Evolutionary conservation across 129 eudicot genomes (phyloP), one percentile per base, ranked within the genome.

Genomic region (Heracleum sosnowskyi): DNA sequence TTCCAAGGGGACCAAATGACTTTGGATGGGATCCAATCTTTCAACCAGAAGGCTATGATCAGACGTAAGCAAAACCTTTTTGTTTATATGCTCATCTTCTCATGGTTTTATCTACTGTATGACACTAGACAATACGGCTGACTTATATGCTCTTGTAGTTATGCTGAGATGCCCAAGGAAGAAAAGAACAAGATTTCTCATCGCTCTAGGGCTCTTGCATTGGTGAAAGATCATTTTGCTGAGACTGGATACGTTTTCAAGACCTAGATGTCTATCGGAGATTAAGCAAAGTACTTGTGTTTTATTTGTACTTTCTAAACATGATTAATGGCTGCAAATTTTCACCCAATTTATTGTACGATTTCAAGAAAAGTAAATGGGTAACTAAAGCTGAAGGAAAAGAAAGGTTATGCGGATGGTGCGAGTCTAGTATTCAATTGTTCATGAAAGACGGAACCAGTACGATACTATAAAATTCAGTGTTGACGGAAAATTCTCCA

Each of bases 1-100:
- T 91, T 51, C 86, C 98, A 79, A 91, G 97, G 88, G 98, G 97
- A 79, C 98, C 98, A 31, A 91, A 84, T 34, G 96, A 93, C 75
- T 93, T 93, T 81, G 98, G 97, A 66, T 93, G 98, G 98, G 98
- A 93, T 85, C 98, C 98, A 11, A 81, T 90, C 51, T 93, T 93
- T 76, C 89, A 90, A 83, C 98, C 98, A 55, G 96, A 93, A 76
- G 98, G 95, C 81, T 93, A 89, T 77, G 88, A 93, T 81, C 93
- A 80, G 76, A 91, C 97, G 98, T 93, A 87, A 86, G 79, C 41
- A 55, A 31, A 41, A 53, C 12, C 16, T 60, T n/a, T 29, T 9
- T 45, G 28, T 78, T 12, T 73, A 13, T 74, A 5, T 34, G 33
- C 9, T 31, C 5, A 47, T 55, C 5, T 76, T 76, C 29, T 20